These are phyloP conservation scores for Trypanosoma melophagium DNA, from an alignment of 208 protist species.

Conservation along the genomic window DNA sequence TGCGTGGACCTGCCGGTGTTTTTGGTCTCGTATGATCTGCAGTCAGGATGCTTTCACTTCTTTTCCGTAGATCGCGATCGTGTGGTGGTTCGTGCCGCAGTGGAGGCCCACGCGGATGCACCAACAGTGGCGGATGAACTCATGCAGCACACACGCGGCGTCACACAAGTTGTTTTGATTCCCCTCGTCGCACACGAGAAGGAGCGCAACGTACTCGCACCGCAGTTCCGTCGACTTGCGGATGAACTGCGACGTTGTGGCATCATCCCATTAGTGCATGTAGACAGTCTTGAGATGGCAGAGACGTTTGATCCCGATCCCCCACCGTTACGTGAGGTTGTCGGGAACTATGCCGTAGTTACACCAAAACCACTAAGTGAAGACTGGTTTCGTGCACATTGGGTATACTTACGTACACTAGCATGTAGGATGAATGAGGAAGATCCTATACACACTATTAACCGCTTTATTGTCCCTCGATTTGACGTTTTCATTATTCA, in stretches of 20 bases:
- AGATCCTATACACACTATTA: slow-evolving; percentile 61
- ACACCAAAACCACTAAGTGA: slow-evolving; percentile 32
- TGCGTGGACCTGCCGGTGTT: slow-evolving; percentile 41
- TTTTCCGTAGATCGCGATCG: slow-evolving; percentile 48
- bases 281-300: slow-evolving; percentile 62
- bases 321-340: slow-evolving; percentile 30
- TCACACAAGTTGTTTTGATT: slow-evolving; percentile 48
- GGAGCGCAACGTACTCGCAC: slow-evolving; percentile 37
- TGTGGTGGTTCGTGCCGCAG: slow-evolving; percentile 25
- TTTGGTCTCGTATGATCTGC: slow-evolving; percentile 41
- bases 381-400: slow-evolving; percentile 55
- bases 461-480: slow-evolving; percentile 45
- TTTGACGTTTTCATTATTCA: slow-evolving; percentile 80
- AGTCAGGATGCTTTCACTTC: slow-evolving; percentile 28
- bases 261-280: slow-evolving; percentile 54
- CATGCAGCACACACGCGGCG: slow-evolving; percentile 45
- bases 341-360: slow-evolving; percentile 11
- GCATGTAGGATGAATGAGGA: slow-evolving; percentile 44
- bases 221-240: slow-evolving; percentile 33
- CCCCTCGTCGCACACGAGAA: slow-evolving; percentile 50
- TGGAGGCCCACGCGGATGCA: slow-evolving; percentile 8
- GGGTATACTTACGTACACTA: slow-evolving; percentile 63
- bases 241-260: slow-evolving; percentile 42
- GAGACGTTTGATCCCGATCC: slow-evolving; percentile 32
- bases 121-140: slow-evolving; percentile 66